Conservation (phyloP, 2,329 filamentous ascomycete genomes). For the Cladorrhinum sp. region DNA sequence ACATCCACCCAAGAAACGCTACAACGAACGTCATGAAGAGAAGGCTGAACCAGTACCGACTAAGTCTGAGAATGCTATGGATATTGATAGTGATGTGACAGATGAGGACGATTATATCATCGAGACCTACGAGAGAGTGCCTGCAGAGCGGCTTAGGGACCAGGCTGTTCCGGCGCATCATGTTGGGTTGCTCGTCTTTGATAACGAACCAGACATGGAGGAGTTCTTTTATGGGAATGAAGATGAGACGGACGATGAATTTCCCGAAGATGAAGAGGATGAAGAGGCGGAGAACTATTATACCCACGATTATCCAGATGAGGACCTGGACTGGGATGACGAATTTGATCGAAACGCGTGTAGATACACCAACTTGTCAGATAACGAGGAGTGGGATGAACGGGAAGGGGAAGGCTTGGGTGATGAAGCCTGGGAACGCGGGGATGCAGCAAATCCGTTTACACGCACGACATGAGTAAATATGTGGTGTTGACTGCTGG, state of each 20-base stretch:
- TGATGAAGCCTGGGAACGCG: conserved; percentile 15
- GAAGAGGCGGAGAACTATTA: conserved; percentile 70
- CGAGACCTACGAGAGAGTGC: conserved; percentile 62
- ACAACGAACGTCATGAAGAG: conserved; percentile 51
- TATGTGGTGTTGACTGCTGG: too few species aligned
- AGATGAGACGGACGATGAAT: conserved; percentile 52
- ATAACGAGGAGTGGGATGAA: conserved; percentile 52
- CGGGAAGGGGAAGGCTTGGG: conserved; percentile 12
- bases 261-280: neutral
- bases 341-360: conserved; percentile 58
- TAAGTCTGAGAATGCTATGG: conserved; percentile 30
- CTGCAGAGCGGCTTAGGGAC: conserved; percentile 46
- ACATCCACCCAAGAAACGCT: conserved; percentile 53
- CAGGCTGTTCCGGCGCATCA: conserved; percentile 46
- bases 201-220: conserved; percentile 53
- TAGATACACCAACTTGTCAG: conserved; percentile 52
- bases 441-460: neutral
- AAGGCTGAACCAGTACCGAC: conserved; percentile 17
- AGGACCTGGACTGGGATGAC: conserved; percentile 71
- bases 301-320: conserved; percentile 75
- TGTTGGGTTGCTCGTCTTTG: conserved; percentile 56
- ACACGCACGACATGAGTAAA: conserved; percentile 20
- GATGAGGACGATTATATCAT: conserved; percentile 60
- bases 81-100: conserved; percentile 38
- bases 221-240: conserved; percentile 60